Base-by-base conservation (phyloP, 116 monocot species). In the Cymodocea nodosa region DNA sequence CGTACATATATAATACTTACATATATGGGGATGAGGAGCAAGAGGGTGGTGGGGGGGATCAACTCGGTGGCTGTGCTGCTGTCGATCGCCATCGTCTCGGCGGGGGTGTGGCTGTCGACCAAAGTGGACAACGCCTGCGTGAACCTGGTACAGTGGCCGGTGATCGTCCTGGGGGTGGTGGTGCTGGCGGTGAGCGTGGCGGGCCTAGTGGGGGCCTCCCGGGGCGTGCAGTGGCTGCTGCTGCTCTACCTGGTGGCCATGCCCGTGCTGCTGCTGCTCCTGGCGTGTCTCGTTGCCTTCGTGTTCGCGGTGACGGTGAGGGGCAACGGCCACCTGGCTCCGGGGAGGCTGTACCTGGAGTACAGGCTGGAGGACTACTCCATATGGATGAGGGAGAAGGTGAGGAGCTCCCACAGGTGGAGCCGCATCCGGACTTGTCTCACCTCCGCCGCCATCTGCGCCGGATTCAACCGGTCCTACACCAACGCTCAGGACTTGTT, bases 31-130 rank as follows among this genome's bases (percentile, higher is more conserved):
- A 72, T 81, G 13, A 71, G 81, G 65, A 82, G 75, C 74, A 76
- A 82, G 68, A 71, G 67, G n/a, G 37, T 82, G 25, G 53, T 91
- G 6, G 91, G 82, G 2, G 68, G 35, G 9, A 71, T 91, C 30
- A 91, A 87, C 78, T 78, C 84, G 55, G 75, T 70, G 0, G 82
- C 84, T 8, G 52, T 80, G 63, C 69, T 87, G 20, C 76, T 82
- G 51, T 87, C 92, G 59, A 68, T 92, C 72, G 84, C 92, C 10
- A 59, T 92, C 52, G 64, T 92, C 62, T 87, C 78, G 12, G 72
- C 78, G 35, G 92, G 92, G 19, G 82, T 92, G 52, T 92, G 84
- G 84, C 84, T 92, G 18, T 64, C 80, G 18, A 68, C 69, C 11
- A 70, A 78, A 39, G 25, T 76, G 13, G 82, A 84, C 69, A 81